phyloP scores from a whole-genome alignment of 306 rosid genomes.

The Clitoria ternatea region DNA sequence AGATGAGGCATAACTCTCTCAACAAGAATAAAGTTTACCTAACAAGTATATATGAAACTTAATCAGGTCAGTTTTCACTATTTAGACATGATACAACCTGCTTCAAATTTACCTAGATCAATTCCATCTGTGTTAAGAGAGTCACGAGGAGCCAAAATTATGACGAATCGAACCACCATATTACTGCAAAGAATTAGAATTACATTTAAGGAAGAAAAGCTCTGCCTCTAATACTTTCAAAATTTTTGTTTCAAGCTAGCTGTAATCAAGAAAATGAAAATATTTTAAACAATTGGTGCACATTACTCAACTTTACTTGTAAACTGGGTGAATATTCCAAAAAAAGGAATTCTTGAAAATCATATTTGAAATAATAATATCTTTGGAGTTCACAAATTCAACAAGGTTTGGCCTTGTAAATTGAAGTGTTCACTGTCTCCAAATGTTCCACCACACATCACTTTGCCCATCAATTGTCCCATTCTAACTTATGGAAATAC shows the following conservation, averaged over 20 bases:
- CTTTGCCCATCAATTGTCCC: conserved; percentile 98
- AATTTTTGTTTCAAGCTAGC: not conserved
- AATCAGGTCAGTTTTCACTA: not conserved
- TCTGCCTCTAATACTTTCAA: not conserved
- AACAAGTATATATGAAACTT: not conserved
- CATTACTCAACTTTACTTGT: conserved; percentile 52
- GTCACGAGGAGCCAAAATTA: conserved; percentile 86
- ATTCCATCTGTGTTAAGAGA: conserved; percentile 98
- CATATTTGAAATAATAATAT: conserved; percentile 74
- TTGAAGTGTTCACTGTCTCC: conserved; percentile 79
- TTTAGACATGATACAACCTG: not conserved
- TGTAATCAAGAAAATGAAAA: not conserved
- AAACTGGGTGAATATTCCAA: conserved; percentile 97
- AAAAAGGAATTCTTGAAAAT: conserved; percentile 81
- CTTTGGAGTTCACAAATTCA: conserved; percentile 67
- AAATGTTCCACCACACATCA: conserved; percentile 94
- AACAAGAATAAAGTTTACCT: not conserved
- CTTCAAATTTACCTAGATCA: conserved; percentile 68
- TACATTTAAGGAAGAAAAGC: not conserved
- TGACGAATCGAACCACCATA: conserved; percentile 69
- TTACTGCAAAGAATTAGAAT: conserved; percentile 55
- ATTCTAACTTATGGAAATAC: conserved; percentile 56
- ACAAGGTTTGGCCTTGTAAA: conserved; percentile 85
- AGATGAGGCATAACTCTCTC: not conserved
- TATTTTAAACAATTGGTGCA: not conserved